Percentiles rank a stretch among this genome's conserved stretches.
phyloP scores from a whole-genome alignment of 1,284 basidiomycete genomes.

The Violaceomyces palustris region DNA sequence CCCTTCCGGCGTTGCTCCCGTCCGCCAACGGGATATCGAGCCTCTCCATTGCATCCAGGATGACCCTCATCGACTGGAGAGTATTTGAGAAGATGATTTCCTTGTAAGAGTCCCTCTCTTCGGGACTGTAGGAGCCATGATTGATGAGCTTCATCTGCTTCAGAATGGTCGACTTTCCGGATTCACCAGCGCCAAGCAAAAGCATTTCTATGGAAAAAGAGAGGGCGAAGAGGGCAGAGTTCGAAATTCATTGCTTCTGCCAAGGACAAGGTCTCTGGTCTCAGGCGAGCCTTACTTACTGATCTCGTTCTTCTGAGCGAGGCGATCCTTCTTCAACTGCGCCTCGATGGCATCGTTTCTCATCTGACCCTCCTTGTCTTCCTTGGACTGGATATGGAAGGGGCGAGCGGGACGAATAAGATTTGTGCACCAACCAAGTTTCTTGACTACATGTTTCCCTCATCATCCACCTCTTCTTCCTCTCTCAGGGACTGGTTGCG shows the following conservation, averaged over 20 bases:
- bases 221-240: constrained; percentile 3
- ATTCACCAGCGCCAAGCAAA: constrained; percentile 51
- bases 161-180: constrained; percentile 52
- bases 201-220: constrained; percentile 35
- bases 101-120: constrained; percentile 90
- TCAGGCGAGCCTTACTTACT: constrained; percentile 56
- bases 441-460: no score
- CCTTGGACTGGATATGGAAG: constrained; percentile 39
- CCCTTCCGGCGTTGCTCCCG: constrained; percentile 68
- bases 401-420: neutral
- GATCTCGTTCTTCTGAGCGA: constrained; percentile 89
- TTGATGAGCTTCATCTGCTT: constrained; percentile 52
- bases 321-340: constrained; percentile 85
- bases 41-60: constrained; percentile 82
- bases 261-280: neutral
- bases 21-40: constrained; percentile 64
- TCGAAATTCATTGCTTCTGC: neutral
- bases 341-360: constrained; percentile 88
- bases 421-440: neutral
- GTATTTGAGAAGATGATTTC: constrained; percentile 97
- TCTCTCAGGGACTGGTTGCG: neutral
- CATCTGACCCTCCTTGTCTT: constrained; percentile 45
- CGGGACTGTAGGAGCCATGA: constrained; percentile 71
- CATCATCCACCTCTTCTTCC: no score
- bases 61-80: constrained; percentile 78